phyloP scores from a whole-genome alignment of 2,329 filamentous ascomycete genomes.

The Nemania diffusa region DNA sequence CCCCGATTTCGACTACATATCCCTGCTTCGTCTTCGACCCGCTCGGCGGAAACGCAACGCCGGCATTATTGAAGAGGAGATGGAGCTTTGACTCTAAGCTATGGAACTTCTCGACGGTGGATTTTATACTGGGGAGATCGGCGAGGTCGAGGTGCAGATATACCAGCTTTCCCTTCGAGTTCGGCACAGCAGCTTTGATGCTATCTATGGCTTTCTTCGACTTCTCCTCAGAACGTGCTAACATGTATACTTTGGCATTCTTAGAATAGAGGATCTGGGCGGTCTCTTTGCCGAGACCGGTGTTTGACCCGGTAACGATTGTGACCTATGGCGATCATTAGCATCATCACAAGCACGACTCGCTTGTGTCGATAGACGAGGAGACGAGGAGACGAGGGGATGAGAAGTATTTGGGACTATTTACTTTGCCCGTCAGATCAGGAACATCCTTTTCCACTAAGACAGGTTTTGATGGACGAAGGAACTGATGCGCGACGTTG shows the following conservation, averaged over 20 bases:
- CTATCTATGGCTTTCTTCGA: conserved; percentile 24
- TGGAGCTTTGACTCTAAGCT: conserved; percentile 66
- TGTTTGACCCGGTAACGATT: conserved; percentile 55
- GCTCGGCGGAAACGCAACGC: conserved; percentile 59
- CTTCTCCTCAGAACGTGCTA: conserved; percentile 51
- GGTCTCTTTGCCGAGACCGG: conserved; percentile 57
- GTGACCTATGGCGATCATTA: conserved; percentile 32
- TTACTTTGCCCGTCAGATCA: conserved; percentile 30
- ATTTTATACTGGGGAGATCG: conserved; percentile 46
- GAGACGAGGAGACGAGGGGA: conserved; percentile 5
- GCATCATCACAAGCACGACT: conserved; percentile 1
- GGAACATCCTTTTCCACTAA: conserved; percentile 30
- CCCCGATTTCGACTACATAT: conserved; percentile 43
- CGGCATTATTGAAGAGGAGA: conserved; percentile 62
- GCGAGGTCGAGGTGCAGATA: conserved; percentile 36
- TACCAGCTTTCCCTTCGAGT: conserved; percentile 43
- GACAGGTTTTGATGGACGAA: conserved; percentile 20
- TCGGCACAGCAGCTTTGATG: conserved; percentile 28
- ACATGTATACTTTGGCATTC: conserved; percentile 62
- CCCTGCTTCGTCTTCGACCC: conserved; percentile 45
- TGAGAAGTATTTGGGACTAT: not conserved
- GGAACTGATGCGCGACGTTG: conserved; percentile 22
- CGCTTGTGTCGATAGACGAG: not conserved
- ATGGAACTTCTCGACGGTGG: conserved; percentile 60
- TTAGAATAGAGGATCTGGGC: conserved; percentile 59